phyloP scores from a whole-genome alignment of 176 grass and related monocot genomes.

The Bothriochloa decipiens region DNA sequence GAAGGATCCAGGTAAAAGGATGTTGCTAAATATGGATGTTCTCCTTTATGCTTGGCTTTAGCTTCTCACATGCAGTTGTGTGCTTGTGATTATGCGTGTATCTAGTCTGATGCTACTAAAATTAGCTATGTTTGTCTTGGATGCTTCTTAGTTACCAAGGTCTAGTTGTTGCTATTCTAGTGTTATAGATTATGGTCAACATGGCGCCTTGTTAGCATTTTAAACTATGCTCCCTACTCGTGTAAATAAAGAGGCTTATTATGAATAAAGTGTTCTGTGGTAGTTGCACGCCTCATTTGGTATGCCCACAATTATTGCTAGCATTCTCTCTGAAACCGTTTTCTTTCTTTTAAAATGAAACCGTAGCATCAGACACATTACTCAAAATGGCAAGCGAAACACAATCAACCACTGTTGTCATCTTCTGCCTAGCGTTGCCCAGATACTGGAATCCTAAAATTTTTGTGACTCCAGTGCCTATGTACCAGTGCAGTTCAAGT shows the following conservation, averaged over 20 bases:
- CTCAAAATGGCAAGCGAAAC: background rate
- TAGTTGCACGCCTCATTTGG: background rate
- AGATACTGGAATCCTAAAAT: background rate
- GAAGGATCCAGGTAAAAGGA: conserved; percentile 65
- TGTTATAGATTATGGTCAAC: background rate
- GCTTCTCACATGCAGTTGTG: background rate
- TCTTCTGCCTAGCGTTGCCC: background rate
- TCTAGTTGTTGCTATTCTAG: background rate
- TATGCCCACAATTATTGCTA: background rate
- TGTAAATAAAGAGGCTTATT: background rate
- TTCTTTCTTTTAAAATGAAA: conserved; percentile 16
- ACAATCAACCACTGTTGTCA: background rate
- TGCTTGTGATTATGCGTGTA: background rate
- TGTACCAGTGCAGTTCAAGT: background rate
- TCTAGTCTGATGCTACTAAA: conserved; percentile 3
- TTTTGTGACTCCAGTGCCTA: background rate
- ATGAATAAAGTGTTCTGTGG: background rate
- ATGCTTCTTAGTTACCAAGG: background rate
- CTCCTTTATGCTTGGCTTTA: conserved; percentile 6
- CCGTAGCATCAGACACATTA: background rate
- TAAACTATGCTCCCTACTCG: background rate
- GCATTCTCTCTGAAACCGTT: background rate
- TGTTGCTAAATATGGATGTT: background rate
- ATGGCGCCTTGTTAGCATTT: background rate
- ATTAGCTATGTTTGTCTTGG: background rate